Evolutionary conservation across 148 eudicot genomes (phyloP), one percentile per base, ranked within the genome.

Genomic region (Heliosperma pusillum): DNA sequence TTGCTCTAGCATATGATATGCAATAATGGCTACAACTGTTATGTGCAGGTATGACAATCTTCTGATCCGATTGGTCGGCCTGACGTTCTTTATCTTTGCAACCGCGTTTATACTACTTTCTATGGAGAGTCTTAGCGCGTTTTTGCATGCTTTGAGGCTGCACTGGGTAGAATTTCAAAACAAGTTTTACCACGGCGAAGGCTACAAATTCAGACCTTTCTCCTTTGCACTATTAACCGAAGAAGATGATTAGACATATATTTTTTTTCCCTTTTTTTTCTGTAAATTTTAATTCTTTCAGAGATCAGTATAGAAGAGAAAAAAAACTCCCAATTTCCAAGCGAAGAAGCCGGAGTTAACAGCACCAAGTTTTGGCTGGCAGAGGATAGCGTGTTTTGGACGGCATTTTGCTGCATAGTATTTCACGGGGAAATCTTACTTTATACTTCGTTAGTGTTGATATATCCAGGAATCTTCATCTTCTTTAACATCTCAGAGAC

Each of bases 41-140:
- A 20, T 36, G 69, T 82, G 75, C 88, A 96, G 97, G 84, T 96
- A 92, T 29, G 88, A 96, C 62, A 96, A 85, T 81, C 72, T 89
- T 69, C 69, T 82, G 42, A 77, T 96, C 68, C 91, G 97, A 52
- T 66, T 92, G 84, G 70, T 89, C 29, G 99, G 99, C 21, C 79
- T 92, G 22, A 84, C 86, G 7, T 91, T 96, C 76, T 96, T 92
- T 77, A 86, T 88, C 76, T 96, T 96, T 59, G 97, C 97, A 25
- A 90, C 99, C 42, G 94, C 97, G 53, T 96, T 96, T 77, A 88
- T 96, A 76, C 78, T 96, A 77, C 94, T 92, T 19, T 88, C 91
- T 88, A 96, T 96, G 99, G 99, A 96, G 83, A 88, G 87, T 65
- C 93, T 96, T 10, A 96, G 99, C 75, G 99, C 99, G 47, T 96